These are phyloP conservation scores for Polyporus tsugae DNA, from an alignment of 1,284 basidiomycete genomes.

Conservation along the genomic window DNA sequence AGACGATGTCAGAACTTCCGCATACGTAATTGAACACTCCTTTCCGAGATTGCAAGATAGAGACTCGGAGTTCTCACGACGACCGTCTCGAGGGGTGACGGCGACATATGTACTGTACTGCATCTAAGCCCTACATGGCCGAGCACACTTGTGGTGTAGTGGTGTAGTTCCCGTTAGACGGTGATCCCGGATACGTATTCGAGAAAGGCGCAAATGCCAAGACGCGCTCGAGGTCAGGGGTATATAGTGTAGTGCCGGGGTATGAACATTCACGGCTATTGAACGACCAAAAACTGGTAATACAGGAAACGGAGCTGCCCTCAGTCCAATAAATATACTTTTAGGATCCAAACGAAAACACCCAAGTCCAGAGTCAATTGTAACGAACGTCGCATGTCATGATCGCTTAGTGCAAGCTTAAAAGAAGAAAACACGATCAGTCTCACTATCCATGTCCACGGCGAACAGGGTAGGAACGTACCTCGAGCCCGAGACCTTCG, in stretches of 20 bases:
- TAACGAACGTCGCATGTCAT: constrained; percentile 17
- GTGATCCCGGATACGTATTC: too few relatives aligned
- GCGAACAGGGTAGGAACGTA: constrained; percentile 8
- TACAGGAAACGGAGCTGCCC: constrained; percentile 20
- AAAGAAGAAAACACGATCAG: not conserved
- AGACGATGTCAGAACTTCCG: not conserved
- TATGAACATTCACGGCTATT: constrained; percentile 27
- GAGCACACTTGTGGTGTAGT: too few relatives aligned
- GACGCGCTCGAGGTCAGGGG: not conserved
- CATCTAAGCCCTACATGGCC: too few relatives aligned
- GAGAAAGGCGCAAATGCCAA: too few relatives aligned
- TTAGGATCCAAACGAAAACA: constrained; percentile 20
- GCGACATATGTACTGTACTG: too few relatives aligned
- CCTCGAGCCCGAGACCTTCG: constrained; percentile 23
- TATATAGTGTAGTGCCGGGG: constrained; percentile 18
- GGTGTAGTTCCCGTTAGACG: too few relatives aligned
- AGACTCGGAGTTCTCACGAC: not conserved
- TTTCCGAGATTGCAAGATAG: not conserved
- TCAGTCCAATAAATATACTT: constrained; percentile 29
- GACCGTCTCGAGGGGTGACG: too few relatives aligned
- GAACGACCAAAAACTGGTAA: constrained; percentile 25
- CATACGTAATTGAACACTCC: not conserved
- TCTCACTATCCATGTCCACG: not conserved
- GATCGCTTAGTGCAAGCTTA: constrained; percentile 18
- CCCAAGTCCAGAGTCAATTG: constrained; percentile 25